Evolutionary conservation across 768 basidiomycete species (phyloP).

Genomic region (Rhodotorula taiwanensis): DNA sequence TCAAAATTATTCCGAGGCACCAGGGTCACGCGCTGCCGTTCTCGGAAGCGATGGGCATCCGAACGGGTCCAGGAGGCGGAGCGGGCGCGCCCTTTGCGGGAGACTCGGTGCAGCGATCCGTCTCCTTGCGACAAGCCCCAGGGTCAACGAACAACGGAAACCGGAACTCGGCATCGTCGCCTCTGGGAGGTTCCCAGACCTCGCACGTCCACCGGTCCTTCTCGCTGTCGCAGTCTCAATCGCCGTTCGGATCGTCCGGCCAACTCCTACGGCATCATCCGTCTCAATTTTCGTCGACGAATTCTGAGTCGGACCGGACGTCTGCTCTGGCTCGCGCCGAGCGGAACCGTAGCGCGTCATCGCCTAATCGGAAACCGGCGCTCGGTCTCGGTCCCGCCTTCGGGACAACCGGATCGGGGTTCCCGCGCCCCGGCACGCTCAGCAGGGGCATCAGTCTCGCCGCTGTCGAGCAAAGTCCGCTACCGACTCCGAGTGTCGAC

Average conservation of each 20-base stretch:
- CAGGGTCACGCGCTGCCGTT: not conserved
- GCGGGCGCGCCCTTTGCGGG: no score
- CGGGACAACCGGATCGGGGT: no score
- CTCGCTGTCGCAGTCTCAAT: not conserved
- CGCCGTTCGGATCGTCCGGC: not conserved
- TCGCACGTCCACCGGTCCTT: not conserved
- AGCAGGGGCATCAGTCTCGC: not conserved
- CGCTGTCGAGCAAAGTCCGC: not conserved
- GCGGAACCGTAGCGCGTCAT: not conserved
- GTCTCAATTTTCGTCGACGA: not conserved
- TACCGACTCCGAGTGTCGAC: constrained; percentile 5
- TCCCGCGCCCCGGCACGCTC: not conserved
- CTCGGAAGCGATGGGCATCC: not conserved
- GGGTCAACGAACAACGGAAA: no score
- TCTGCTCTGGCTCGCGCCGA: not conserved
- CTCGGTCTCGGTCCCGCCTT: no score
- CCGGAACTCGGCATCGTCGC: no score
- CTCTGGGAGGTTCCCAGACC: no score
- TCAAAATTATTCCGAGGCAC: constrained; percentile 37
- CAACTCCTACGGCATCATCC: not conserved
- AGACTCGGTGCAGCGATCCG: no score
- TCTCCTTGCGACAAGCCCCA: no score
- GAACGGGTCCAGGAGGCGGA: not conserved
- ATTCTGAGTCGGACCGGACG: not conserved
- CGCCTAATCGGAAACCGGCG: no score